phyloP scores from a whole-genome alignment of 164 flowering plant species.

The Protea cynaroides region DNA sequence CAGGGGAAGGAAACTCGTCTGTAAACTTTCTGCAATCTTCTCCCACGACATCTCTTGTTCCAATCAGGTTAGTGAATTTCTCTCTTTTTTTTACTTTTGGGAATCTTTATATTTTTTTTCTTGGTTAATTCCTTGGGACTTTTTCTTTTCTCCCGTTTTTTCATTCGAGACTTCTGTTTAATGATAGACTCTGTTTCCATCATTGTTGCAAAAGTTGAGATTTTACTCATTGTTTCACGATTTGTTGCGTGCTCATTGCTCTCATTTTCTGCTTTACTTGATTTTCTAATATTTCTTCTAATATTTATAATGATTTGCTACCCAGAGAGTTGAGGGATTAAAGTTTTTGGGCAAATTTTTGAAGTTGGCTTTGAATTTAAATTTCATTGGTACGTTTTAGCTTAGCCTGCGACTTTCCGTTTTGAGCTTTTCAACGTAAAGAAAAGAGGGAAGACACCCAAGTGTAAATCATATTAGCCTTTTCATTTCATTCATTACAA shows the following conservation, averaged over 20 bases:
- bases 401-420: too few species aligned
- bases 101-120: not conserved
- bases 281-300: too few species aligned
- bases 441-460: too few species aligned
- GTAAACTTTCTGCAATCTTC: constrained; percentile 11
- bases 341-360: too few species aligned
- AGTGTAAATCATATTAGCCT: too few species aligned
- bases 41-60: constrained; percentile 25
- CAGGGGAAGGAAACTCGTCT: constrained; percentile 11
- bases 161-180: not conserved
- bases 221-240: not conserved
- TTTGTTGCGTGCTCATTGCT: not conserved
- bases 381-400: too few species aligned
- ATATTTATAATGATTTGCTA: too few species aligned
- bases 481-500: too few species aligned
- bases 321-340: too few species aligned
- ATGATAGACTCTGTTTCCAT: not conserved
- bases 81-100: not conserved
- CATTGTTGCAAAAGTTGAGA: not conserved
- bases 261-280: too few species aligned
- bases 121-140: not conserved
- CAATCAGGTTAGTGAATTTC: constrained; percentile 21
- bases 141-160: not conserved
- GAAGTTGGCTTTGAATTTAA: too few species aligned
- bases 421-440: too few species aligned